These are phyloP conservation scores for Eragrostis nindensis DNA, from an alignment of 176 grass and related monocot genomes.

Conservation along the genomic window DNA sequence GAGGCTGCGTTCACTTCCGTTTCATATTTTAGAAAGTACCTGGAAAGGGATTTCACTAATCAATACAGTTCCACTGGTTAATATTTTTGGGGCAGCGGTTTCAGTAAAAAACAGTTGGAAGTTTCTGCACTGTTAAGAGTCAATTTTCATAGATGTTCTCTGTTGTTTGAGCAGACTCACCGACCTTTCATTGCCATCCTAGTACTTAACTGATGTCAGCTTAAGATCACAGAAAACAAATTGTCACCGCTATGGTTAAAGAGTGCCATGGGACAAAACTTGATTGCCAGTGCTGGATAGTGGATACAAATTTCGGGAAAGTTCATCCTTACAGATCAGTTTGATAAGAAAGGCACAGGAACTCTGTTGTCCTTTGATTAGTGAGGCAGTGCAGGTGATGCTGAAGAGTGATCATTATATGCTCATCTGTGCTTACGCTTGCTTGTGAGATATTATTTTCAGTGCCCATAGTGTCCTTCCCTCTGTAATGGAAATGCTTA, in stretches of 20 bases:
- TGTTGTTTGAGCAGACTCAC: slow-evolving; percentile 44
- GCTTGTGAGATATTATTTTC: slow-evolving; percentile 29
- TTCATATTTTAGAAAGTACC: slow-evolving; percentile 43
- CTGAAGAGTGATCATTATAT: slow-evolving; percentile 24
- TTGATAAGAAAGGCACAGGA: slow-evolving; percentile 35
- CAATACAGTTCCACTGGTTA: slow-evolving; percentile 33
- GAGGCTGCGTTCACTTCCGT: slow-evolving; percentile 26
- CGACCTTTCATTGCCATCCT: slow-evolving; percentile 27
- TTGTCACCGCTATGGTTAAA: slow-evolving; percentile 33
- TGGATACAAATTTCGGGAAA: slow-evolving; percentile 10
- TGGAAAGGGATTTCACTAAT: slow-evolving; percentile 42
- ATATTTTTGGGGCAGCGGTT: slow-evolving; percentile 31
- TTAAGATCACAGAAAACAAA: slow-evolving; percentile 44
- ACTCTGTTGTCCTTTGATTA: slow-evolving; percentile 39
- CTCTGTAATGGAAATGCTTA: slow-evolving; percentile 39
- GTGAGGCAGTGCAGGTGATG: slow-evolving; percentile 9
- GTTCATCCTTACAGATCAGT: slow-evolving; percentile 31
- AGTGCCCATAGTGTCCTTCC: not conserved
- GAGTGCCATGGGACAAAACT: slow-evolving; percentile 27
- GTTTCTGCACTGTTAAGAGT: slow-evolving; percentile 26
- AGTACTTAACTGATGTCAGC: slow-evolving; percentile 34
- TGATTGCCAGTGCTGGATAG: slow-evolving; percentile 32
- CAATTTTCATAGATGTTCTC: slow-evolving; percentile 26
- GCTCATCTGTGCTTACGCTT: slow-evolving; percentile 19
- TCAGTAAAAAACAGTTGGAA: slow-evolving; percentile 39